Percentiles rank a stretch among this genome's conserved stretches.
Conservation (phyloP, 2,329 filamentous ascomycete genomes). For the Alternaria incomplexa region DNA sequence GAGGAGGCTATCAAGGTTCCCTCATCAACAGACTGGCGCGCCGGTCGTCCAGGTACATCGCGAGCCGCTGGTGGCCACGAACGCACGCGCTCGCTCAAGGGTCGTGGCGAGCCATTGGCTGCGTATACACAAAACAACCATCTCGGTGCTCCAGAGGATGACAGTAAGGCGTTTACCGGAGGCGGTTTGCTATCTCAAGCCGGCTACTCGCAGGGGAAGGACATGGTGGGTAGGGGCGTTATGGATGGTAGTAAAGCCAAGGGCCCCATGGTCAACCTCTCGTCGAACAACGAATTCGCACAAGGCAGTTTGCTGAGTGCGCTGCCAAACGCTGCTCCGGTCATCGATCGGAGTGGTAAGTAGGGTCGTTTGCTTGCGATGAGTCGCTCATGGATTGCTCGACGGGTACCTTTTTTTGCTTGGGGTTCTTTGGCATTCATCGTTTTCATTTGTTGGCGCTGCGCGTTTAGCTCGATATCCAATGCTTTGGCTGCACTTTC, state of each 20-base stretch:
- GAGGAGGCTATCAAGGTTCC: constrained; percentile 53
- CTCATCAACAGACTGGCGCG: constrained; percentile 53
- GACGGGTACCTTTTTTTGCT: neutral
- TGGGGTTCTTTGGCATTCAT: neutral
- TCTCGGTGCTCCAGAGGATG: constrained; percentile 35
- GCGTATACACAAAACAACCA: constrained; percentile 45
- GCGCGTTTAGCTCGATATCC: neutral
- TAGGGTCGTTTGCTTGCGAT: constrained; percentile 8
- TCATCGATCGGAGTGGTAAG: constrained; percentile 48
- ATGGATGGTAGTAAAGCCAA: constrained; percentile 53
- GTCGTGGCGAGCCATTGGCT: constrained; percentile 43
- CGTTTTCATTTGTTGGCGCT: neutral
- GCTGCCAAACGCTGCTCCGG: constrained; percentile 43
- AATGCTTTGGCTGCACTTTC: neutral
- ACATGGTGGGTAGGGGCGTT: constrained; percentile 51
- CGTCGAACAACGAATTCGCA: constrained; percentile 51
- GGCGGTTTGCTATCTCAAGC: constrained; percentile 52
- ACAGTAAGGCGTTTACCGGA: constrained; percentile 52
- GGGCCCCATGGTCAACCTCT: constrained; percentile 54
- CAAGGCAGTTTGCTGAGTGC: constrained; percentile 57
- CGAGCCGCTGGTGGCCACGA: constrained; percentile 33
- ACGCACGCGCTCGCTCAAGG: constrained; percentile 42
- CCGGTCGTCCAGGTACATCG: constrained; percentile 34
- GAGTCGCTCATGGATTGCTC: neutral
- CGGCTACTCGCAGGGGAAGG: constrained; percentile 48